Evolutionary conservation across 208 protist species (phyloP).

Genomic region (Acanthamoeba royreba): DNA sequence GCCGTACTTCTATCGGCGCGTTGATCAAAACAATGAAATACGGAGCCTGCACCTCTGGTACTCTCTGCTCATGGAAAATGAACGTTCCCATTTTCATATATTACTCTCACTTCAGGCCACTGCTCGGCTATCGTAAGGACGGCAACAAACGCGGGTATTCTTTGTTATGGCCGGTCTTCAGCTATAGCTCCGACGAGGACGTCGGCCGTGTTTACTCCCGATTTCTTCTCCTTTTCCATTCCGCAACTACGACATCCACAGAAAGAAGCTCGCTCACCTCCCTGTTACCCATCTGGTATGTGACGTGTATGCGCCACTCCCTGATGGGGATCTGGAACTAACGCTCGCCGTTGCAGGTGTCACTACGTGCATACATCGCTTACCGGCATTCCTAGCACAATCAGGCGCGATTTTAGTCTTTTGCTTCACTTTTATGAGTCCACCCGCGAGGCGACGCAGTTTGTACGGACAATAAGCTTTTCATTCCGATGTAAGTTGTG

Average conservation of each 20-base stretch:
- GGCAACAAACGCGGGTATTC: background rate
- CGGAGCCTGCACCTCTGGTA: background rate
- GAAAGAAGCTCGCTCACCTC: background rate
- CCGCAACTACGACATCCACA: background rate
- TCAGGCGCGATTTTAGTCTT: background rate
- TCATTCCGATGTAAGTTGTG: no score
- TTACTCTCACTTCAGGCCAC: background rate
- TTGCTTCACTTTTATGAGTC: background rate
- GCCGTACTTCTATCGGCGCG: background rate
- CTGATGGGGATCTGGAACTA: background rate
- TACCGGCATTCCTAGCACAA: background rate
- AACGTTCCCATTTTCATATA: background rate
- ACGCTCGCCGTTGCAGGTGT: background rate
- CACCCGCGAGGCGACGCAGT: background rate
- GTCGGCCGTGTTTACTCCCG: background rate
- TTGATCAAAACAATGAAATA: background rate
- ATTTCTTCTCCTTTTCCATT: background rate
- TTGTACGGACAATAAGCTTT: background rate
- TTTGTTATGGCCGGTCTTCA: background rate
- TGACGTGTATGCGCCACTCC: background rate
- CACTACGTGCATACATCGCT: background rate
- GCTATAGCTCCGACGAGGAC: background rate
- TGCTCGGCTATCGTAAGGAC: background rate
- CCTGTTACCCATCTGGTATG: background rate
- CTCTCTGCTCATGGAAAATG: background rate